A percentile compares a stretch with the other conserved stretches of the same genome.
phyloP scores from a whole-genome alignment of 257 asterid genomes.

The Petrea volubilis region DNA sequence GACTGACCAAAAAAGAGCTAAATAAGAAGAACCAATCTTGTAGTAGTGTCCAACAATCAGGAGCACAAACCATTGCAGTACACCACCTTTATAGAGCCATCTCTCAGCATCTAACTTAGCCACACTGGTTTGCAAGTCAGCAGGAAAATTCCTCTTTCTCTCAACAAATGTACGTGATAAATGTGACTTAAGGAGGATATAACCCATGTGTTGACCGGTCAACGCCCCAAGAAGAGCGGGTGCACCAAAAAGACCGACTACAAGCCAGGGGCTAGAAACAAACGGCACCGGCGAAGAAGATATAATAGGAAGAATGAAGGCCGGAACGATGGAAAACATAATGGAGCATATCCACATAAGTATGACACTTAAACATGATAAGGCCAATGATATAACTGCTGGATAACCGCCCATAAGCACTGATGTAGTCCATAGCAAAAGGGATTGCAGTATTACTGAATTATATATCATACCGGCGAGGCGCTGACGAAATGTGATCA shows the following conservation, averaged over 20 bases:
- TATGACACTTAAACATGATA: constrained; percentile 60
- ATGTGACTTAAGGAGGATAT: constrained; percentile 47
- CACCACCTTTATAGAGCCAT: constrained; percentile 89
- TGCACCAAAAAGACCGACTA: constrained; percentile 74
- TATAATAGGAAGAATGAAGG: constrained; percentile 62
- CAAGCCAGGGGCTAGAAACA: constrained; percentile 79
- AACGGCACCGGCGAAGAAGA: constrained; percentile 83
- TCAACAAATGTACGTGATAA: constrained; percentile 41
- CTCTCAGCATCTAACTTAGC: constrained; percentile 95
- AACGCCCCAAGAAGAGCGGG: constrained; percentile 96
- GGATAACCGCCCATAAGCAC: constrained; percentile 75
- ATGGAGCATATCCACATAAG: constrained; percentile 87
- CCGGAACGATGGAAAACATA: constrained; percentile 51
- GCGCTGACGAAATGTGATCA: constrained; percentile 73
- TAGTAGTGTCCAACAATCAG: constrained; percentile 67
- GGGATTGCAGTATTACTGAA: constrained; percentile 81
- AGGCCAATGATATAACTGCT: constrained; percentile 57
- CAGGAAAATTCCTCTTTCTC: constrained; percentile 52
- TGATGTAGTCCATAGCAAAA: constrained; percentile 74
- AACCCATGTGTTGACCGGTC: constrained; percentile 86
- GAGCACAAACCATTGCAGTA: constrained; percentile 79
- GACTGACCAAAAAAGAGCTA: constrained; percentile 85
- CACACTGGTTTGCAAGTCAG: constrained; percentile 42
- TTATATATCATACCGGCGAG: constrained; percentile 76
- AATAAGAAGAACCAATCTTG: constrained; percentile 71